Evolutionary conservation across 192 early-diverging fungal genomes (phyloP), one percentile per base, ranked within the genome.

Genomic region (Coemansia javaensis): DNA sequence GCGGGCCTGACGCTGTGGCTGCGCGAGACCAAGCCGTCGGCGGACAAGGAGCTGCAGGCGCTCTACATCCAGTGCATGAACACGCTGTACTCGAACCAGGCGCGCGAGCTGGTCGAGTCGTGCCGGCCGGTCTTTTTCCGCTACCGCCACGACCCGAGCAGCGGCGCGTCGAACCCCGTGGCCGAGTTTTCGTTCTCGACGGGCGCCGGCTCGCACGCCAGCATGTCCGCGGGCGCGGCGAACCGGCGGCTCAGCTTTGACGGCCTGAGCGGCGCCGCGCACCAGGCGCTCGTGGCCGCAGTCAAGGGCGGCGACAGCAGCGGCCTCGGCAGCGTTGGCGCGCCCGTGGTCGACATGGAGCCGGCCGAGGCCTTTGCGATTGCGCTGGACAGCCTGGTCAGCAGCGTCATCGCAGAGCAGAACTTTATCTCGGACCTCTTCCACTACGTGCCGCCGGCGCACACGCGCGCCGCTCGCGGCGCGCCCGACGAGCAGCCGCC

Each of bases 341-440:
- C 33, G 40, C 45, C 46, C 5, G 57, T 44, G 9, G 36, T 4
- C n/a, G 59, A 63, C 8, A 62, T 67, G 59, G 64, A 67, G 40
- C 63, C 64, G 5, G 36, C 55, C 5, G 71, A 75, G 49, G 71
- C 59, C 1, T 75, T 67, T 51, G 31, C 54, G 9, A 67, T 63
- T 43, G 63, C 64, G 16, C 31, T 75, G 32, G 60, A 62, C 2
- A 67, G 55, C 31, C 67, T 92, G 16, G 69, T 84, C 9, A 56
- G 80, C 18, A 59, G 83, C 12, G 82, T 95, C 11, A 77, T 89
- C 10, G 72, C 87, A 2, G 93, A 94, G 66, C 91, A 97, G 67
- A 97, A 96, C 66, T 93, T 90, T 53, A 79, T 95, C 36, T 80
- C 82, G 14, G 91, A 95, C 49, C 66, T 93, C 23, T 97, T 98